A percentile compares a stretch with the other conserved stretches of the same genome.
Evolutionary conservation across 1,284 basidiomycete species (phyloP).

Genomic region (Inonotus obliquus): DNA sequence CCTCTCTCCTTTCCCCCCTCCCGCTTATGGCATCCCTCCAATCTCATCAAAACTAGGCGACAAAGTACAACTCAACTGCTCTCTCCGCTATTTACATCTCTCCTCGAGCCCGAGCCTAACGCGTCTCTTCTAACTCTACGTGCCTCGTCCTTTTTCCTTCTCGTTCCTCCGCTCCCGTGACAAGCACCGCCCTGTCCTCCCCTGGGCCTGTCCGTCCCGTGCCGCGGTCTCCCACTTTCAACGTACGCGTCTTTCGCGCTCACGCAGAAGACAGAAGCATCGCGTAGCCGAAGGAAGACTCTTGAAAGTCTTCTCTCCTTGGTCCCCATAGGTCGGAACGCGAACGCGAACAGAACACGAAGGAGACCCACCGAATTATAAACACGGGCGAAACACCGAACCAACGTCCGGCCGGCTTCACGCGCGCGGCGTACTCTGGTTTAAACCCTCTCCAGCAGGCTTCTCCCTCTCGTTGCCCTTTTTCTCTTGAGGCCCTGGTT

Average conservation of each 20-base stretch:
- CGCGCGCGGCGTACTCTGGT: not conserved
- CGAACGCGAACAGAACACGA: not conserved
- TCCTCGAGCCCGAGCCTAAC: not conserved
- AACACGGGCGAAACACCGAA: no score
- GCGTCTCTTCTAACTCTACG: not conserved
- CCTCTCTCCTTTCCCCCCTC: no score
- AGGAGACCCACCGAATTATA: not conserved
- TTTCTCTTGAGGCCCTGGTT: not conserved
- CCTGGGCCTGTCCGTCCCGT: not conserved
- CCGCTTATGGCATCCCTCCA: not conserved
- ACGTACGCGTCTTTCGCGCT: not conserved
- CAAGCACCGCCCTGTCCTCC: no score
- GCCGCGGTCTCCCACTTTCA: not conserved
- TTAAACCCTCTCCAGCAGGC: not conserved
- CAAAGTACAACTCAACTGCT: no score
- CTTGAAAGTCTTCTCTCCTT: no score
- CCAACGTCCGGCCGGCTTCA: not conserved
- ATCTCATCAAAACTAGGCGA: no score
- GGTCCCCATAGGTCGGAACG: no score
- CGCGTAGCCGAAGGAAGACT: no score
- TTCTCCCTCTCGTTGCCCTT: not conserved
- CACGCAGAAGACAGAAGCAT: not conserved
- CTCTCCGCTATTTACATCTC: no score
- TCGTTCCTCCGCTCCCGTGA: not conserved
- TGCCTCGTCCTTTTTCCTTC: no score